Evolutionary conservation across 164 flowering plant species (phyloP).

Genomic region (Saururus chinensis): DNA sequence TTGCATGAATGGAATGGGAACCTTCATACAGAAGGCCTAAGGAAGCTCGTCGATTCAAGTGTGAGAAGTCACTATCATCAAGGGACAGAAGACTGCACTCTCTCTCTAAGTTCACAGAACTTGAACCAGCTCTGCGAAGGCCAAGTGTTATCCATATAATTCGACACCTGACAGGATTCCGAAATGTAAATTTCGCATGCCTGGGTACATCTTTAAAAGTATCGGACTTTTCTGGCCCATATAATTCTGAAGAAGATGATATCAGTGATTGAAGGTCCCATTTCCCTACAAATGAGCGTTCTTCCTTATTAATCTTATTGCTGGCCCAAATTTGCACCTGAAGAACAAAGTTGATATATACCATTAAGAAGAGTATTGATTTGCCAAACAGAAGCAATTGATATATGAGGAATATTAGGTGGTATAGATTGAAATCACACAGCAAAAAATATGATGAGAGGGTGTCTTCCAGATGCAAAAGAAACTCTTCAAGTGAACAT

Average conservation of each 20-base stretch:
- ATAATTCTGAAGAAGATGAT: slow-evolving; percentile 56
- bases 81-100: slow-evolving; percentile 63
- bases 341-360: slow-evolving; percentile 1
- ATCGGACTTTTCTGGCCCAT: slow-evolving; percentile 54
- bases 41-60: slow-evolving; percentile 55
- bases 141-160: slow-evolving; percentile 80
- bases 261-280: slow-evolving; percentile 79
- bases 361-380: background rate
- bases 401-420: too few relatives aligned
- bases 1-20: slow-evolving; percentile 86
- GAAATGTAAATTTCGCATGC: slow-evolving; percentile 69
- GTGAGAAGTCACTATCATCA: slow-evolving; percentile 74
- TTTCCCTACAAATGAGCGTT: slow-evolving; percentile 70
- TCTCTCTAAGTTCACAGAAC: slow-evolving; percentile 62
- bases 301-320: slow-evolving; percentile 74
- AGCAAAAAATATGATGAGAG: too few relatives aligned
- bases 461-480: too few relatives aligned
- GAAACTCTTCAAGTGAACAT: too few relatives aligned
- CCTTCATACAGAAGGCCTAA: slow-evolving; percentile 50
- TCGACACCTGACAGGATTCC: slow-evolving; percentile 74
- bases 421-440: too few relatives aligned
- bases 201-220: slow-evolving; percentile 39
- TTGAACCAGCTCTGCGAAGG: slow-evolving; percentile 55
- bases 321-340: slow-evolving; percentile 99
- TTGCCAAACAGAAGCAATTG: background rate